phyloP scores from a whole-genome alignment of 306 rosid genomes.

The Begonia fuchsioides region DNA sequence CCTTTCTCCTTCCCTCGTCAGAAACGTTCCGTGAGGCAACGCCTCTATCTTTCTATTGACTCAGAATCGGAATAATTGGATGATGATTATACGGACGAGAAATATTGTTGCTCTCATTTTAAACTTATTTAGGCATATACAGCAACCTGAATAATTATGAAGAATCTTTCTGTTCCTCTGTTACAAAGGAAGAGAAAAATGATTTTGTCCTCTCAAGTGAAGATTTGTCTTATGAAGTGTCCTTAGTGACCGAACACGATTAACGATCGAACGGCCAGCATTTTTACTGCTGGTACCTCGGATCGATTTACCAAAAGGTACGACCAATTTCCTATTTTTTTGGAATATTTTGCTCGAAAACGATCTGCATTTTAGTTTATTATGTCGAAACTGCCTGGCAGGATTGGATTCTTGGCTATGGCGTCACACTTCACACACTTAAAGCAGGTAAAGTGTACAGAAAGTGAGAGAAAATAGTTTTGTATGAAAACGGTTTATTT shows the following conservation, averaged over 20 bases:
- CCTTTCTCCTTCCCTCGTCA: constrained; percentile 99
- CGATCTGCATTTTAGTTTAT: too few species aligned
- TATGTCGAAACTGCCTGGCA: background rate
- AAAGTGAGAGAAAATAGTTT: background rate
- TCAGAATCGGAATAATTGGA: constrained; percentile 71
- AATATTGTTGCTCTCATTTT: constrained; percentile 7
- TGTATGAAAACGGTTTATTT: background rate
- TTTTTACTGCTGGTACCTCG: background rate
- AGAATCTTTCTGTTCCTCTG: background rate
- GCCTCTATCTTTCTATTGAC: constrained; percentile 51
- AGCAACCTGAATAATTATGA: too few species aligned
- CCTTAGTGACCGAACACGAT: background rate
- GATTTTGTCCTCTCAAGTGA: background rate
- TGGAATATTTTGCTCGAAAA: too few species aligned
- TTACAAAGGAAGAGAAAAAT: background rate
- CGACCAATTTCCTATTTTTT: too few species aligned
- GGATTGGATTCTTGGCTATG: background rate
- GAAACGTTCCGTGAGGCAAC: constrained; percentile 81
- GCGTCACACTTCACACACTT: background rate
- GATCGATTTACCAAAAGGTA: too few species aligned
- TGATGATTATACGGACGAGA: constrained; percentile 12
- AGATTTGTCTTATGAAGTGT: background rate
- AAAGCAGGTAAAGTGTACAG: background rate
- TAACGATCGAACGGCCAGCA: background rate
- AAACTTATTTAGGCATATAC: background rate